Percentiles rank a stretch among this genome's conserved stretches.
phyloP scores from a whole-genome alignment of 2,329 filamentous ascomycete genomes.

The Neoscytalidium dimidiatum region DNA sequence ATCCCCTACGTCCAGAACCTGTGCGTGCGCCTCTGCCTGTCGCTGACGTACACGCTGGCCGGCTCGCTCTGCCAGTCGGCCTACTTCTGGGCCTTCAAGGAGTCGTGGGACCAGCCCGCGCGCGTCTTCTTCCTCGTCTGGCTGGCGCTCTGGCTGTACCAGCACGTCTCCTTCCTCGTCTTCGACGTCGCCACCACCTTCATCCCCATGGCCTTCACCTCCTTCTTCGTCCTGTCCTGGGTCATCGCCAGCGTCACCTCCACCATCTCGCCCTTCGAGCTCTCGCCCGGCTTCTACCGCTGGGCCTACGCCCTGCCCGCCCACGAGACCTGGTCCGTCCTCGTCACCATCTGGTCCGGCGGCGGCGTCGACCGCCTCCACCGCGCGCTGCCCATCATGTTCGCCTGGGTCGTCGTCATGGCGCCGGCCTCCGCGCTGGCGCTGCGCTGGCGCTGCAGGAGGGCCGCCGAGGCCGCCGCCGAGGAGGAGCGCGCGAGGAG shows the following conservation, averaged over 20 bases:
- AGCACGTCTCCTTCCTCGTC: constrained; percentile 44
- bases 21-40: constrained; percentile 29
- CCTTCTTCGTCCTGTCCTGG: constrained; percentile 47
- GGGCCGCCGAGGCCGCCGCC: not conserved
- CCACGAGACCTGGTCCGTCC: constrained; percentile 38
- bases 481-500: not conserved
- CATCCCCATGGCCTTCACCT: constrained; percentile 39
- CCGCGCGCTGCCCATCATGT: constrained; percentile 46
- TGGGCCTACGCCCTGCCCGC: constrained; percentile 42
- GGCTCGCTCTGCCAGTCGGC: constrained; percentile 41
- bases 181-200: constrained; percentile 45
- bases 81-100: constrained; percentile 46
- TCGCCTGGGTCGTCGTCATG: constrained; percentile 39
- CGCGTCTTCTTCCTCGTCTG: constrained; percentile 43
- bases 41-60: constrained; percentile 33
- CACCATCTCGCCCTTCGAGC: constrained; percentile 44
- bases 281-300: constrained; percentile 41
- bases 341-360: constrained; percentile 45
- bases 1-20: constrained; percentile 29
- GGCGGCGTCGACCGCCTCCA: constrained; percentile 45
- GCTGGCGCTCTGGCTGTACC: constrained; percentile 46
- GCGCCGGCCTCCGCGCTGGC: not conserved
- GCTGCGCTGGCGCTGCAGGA: not conserved
- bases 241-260: constrained; percentile 45
- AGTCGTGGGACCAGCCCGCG: constrained; percentile 38